phyloP scores from a whole-genome alignment of 1,139 yeast genomes.

The Pichia sp. region DNA sequence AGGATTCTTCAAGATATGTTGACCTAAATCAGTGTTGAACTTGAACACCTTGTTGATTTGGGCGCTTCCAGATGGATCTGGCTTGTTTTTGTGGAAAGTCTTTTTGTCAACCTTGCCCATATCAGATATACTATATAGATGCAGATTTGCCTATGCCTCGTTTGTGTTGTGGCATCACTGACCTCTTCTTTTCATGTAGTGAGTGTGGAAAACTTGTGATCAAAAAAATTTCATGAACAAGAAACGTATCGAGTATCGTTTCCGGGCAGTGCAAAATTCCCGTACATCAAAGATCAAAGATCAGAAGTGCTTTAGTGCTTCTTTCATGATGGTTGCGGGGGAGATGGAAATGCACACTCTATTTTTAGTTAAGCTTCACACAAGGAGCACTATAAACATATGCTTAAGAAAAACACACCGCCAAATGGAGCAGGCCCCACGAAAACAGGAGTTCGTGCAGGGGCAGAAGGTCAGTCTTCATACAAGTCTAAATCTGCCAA shows the following conservation, averaged over 20 bases:
- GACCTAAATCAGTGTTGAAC: slow-evolving; percentile 95
- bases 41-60: slow-evolving; percentile 81
- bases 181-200: no score
- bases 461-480: slow-evolving; percentile 1
- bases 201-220: no score
- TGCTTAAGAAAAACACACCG: neutral
- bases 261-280: slow-evolving; percentile 19
- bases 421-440: slow-evolving; percentile 2
- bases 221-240: neutral
- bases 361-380: no score
- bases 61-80: slow-evolving; percentile 49
- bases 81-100: slow-evolving; percentile 38
- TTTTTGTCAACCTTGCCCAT: slow-evolving; percentile 55
- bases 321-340: no score
- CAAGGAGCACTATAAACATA: no score
- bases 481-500: slow-evolving; percentile 13
- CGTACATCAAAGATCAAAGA: no score
- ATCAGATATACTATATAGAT: neutral
- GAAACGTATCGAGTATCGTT: neutral
- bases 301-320: no score
- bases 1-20: slow-evolving; percentile 94
- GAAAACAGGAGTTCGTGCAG: slow-evolving; percentile 2
- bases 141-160: no score
- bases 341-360: no score
- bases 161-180: no score